These are phyloP conservation scores for Talaromyces atroroseus DNA, from an alignment of 2,329 filamentous ascomycete genomes.

Conservation along the genomic window DNA sequence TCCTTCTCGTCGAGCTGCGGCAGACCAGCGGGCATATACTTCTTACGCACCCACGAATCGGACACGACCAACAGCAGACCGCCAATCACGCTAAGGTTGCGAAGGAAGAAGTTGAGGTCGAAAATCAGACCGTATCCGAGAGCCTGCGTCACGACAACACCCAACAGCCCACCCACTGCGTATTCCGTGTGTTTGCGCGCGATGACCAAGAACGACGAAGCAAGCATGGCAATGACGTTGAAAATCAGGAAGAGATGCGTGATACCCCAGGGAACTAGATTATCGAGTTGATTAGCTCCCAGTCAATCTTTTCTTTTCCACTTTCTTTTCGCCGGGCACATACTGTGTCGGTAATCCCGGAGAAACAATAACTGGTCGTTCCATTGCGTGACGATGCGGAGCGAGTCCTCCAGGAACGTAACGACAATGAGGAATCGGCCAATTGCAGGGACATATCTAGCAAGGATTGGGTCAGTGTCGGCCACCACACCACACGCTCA, in stretches of 20 bases:
- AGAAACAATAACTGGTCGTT: constrained; percentile 89
- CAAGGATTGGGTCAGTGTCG: constrained; percentile 38
- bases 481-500: too few species aligned
- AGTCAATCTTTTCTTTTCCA: background rate
- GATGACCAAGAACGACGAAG: constrained; percentile 81
- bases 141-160: constrained; percentile 85
- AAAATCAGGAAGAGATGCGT: constrained; percentile 88
- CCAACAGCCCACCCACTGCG: constrained; percentile 83
- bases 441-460: constrained; percentile 85
- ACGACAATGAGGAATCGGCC: constrained; percentile 97
- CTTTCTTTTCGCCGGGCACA: constrained; percentile 30
- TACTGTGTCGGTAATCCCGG: constrained; percentile 88
- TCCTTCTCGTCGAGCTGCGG: constrained; percentile 97
- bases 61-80: constrained; percentile 96
- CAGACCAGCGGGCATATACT: constrained; percentile 89
- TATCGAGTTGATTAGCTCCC: background rate
- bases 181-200: constrained; percentile 87
- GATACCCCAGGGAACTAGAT: constrained; percentile 72
- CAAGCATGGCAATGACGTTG: constrained; percentile 84
- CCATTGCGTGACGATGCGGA: constrained; percentile 98
- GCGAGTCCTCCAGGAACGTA: constrained; percentile 93
- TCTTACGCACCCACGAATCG: constrained; percentile 97
- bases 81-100: constrained; percentile 95
- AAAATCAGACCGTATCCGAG: constrained; percentile 97
- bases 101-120: constrained; percentile 99